A percentile compares a stretch with the other conserved stretches of the same genome.
Evolutionary conservation across 352 stramenopile genomes (phyloP).

Genomic region (Phytophthora pistaciae): DNA sequence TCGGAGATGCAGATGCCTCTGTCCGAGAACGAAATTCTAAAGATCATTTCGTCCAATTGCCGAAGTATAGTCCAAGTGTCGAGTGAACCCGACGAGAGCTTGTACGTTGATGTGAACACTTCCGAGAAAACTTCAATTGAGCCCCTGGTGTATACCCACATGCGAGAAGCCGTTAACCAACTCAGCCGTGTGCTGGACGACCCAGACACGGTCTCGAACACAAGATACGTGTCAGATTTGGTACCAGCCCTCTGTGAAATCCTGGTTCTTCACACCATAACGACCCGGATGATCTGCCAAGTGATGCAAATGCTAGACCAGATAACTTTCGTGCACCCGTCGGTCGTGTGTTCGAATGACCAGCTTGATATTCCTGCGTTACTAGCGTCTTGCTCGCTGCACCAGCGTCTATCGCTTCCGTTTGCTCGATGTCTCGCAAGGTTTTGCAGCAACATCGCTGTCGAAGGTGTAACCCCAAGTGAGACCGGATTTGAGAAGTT

Average conservation of each 20-base stretch:
- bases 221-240: slow-evolving; percentile 20
- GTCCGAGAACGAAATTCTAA: slow-evolving; percentile 16
- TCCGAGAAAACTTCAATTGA: slow-evolving; percentile 26
- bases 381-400: slow-evolving; percentile 32
- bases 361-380: slow-evolving; percentile 23
- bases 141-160: slow-evolving; percentile 19
- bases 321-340: slow-evolving; percentile 37
- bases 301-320: slow-evolving; percentile 32
- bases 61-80: slow-evolving; percentile 28
- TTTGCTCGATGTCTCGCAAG: slow-evolving; percentile 21
- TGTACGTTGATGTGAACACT: slow-evolving; percentile 27
- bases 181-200: slow-evolving; percentile 35
- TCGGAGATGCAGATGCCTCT: not conserved
- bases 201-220: slow-evolving; percentile 21
- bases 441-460: slow-evolving; percentile 30
- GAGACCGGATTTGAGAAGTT: slow-evolving; percentile 5
- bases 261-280: slow-evolving; percentile 33
- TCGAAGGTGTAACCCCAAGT: slow-evolving; percentile 1
- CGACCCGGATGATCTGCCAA: slow-evolving; percentile 28
- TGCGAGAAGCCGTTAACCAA: slow-evolving; percentile 27
- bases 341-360: slow-evolving; percentile 14
- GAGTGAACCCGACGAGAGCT: not conserved
- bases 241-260: slow-evolving; percentile 30
- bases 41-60: slow-evolving; percentile 22
- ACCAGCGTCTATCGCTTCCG: slow-evolving; percentile 28